Conservation (phyloP, 768 basidiomycete species). For the Podaxis sp. region DNA sequence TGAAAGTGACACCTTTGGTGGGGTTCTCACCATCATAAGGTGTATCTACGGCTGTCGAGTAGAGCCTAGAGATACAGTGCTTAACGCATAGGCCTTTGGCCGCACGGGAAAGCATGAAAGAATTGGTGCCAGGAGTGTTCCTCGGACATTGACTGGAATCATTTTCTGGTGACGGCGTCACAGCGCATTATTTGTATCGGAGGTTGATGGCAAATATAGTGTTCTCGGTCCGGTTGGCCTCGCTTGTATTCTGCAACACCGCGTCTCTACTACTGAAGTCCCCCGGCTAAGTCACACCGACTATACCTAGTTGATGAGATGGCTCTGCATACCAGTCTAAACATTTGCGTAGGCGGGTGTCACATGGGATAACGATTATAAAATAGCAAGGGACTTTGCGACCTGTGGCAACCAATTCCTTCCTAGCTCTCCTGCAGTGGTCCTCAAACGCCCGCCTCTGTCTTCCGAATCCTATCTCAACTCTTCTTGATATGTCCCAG, state of each 20-base stretch:
- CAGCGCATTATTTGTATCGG: constrained; percentile 8
- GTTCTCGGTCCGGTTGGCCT: neutral
- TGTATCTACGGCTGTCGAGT: constrained; percentile 1
- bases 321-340: too few species aligned
- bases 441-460: too few species aligned
- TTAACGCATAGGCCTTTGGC: neutral
- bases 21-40: constrained; percentile 16
- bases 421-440: too few species aligned
- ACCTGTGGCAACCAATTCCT: too few species aligned
- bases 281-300: too few species aligned
- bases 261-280: too few species aligned
- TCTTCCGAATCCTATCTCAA: too few species aligned
- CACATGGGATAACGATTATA: too few species aligned
- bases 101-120: constrained; percentile 4
- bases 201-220: neutral
- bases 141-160: neutral
- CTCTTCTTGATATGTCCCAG: neutral
- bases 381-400: too few species aligned
- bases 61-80: constrained; percentile 3
- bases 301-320: too few species aligned
- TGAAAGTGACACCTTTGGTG: neutral
- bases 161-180: neutral
- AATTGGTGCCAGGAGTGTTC: neutral
- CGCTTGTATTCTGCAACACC: too few species aligned
- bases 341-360: too few species aligned